phyloP scores from a whole-genome alignment of 768 basidiomycete genomes.

The Tylopilus vinaceipallidus region DNA sequence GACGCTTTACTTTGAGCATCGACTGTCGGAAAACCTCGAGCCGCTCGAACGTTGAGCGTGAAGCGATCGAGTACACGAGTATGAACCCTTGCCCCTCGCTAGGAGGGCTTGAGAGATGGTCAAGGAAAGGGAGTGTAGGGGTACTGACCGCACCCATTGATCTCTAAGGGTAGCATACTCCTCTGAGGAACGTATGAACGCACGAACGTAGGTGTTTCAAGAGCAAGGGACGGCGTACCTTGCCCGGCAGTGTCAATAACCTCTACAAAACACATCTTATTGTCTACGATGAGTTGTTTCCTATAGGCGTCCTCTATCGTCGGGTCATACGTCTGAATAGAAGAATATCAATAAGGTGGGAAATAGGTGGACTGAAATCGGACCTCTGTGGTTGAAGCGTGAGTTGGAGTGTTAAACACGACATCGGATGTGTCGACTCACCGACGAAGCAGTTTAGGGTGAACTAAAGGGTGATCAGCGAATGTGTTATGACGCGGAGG shows the following conservation, averaged over 20 bases:
- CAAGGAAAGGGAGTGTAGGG: neutral
- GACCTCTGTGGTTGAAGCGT: conserved; percentile 49
- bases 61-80: conserved; percentile 94
- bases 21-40: conserved; percentile 89
- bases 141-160: conserved; percentile 92
- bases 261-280: conserved; percentile 93
- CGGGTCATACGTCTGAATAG: conserved; percentile 85
- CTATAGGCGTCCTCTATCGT: conserved; percentile 99
- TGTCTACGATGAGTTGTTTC: conserved; percentile 92
- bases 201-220: conserved; percentile 18
- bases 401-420: conserved; percentile 12
- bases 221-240: conserved; percentile 50
- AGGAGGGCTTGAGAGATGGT: conserved; percentile 12
- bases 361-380: conserved; percentile 15
- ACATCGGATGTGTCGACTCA: conserved; percentile 38
- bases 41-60: conserved; percentile 87
- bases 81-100: conserved; percentile 99
- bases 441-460: conserved; percentile 96
- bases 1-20: conserved; percentile 84
- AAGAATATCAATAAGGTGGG: conserved; percentile 9
- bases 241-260: conserved; percentile 98
- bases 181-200: conserved; percentile 53
- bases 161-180: conserved; percentile 95
- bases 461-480: conserved; percentile 56
- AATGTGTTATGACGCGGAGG: neutral